These are phyloP conservation scores for Brasenia schreberi DNA, from an alignment of 164 flowering plant genomes.

Conservation along the genomic window DNA sequence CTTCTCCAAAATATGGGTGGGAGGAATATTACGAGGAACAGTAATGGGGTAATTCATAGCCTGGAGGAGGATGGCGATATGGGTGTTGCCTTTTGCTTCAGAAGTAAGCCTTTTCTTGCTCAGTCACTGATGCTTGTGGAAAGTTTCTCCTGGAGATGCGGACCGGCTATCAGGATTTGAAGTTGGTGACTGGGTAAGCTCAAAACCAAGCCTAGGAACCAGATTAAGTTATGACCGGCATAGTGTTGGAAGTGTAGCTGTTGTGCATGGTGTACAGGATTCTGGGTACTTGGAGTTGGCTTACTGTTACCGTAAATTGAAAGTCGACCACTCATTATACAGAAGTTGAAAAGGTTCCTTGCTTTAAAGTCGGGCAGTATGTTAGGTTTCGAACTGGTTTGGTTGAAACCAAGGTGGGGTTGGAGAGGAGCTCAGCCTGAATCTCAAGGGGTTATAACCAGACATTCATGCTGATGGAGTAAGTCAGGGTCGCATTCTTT, in stretches of 20 bases:
- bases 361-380: constrained; percentile 72
- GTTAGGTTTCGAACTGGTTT: constrained; percentile 66
- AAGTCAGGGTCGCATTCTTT: constrained; percentile 67
- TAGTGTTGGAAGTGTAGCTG: constrained; percentile 66
- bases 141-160: constrained; percentile 95
- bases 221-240: constrained; percentile 94
- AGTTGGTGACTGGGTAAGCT: constrained; percentile 98
- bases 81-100: constrained; percentile 91
- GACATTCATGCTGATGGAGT: constrained; percentile 88
- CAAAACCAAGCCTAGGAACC: constrained; percentile 66
- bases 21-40: constrained; percentile 78
- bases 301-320: constrained; percentile 79
- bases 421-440: constrained; percentile 69
- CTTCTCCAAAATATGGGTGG: constrained; percentile 99
- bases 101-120: constrained; percentile 91
- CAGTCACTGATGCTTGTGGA: constrained; percentile 93
- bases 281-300: constrained; percentile 75
- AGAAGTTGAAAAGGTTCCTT: constrained; percentile 75
- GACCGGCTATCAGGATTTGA: constrained; percentile 84
- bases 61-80: constrained; percentile 97
- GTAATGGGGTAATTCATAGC: constrained; percentile 86
- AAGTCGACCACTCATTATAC: constrained; percentile 51
- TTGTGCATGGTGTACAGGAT: constrained; percentile 86
- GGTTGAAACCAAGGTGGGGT: constrained; percentile 86
- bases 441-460: constrained; percentile 65